A percentile compares a stretch with the other conserved stretches of the same genome.
Evolutionary conservation across 176 grass and related monocot genomes (phyloP).

Genomic region (Ampelocalamus luodianensis): DNA sequence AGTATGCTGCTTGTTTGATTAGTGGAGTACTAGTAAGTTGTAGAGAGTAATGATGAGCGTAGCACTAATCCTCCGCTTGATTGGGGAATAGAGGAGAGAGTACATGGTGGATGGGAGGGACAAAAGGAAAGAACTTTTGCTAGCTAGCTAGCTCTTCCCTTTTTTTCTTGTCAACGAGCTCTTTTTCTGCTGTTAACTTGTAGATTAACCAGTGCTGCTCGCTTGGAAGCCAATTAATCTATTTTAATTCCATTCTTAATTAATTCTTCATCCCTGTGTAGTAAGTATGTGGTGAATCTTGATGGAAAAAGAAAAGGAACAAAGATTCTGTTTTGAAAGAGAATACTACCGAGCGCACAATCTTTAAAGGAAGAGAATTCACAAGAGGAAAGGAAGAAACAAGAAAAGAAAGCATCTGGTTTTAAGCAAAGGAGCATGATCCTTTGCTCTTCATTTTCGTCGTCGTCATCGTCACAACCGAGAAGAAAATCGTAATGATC

Average conservation of each 20-base stretch:
- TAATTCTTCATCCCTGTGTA: neutral
- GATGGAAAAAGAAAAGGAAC: too few relatives aligned
- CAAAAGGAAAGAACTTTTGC: constrained; percentile 21
- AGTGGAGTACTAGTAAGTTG: neutral
- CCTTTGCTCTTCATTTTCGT: neutral
- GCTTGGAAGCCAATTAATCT: neutral
- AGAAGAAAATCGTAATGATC: constrained; percentile 29
- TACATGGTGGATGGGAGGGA: constrained; percentile 4
- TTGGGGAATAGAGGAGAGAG: constrained; percentile 13
- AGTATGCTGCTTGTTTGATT: neutral
- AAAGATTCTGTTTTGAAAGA: constrained; percentile 34
- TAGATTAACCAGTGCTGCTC: neutral
- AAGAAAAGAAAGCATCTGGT: constrained; percentile 13
- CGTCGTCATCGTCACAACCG: neutral
- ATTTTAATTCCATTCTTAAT: neutral
- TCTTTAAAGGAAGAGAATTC: constrained; percentile 13
- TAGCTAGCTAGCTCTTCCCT: neutral
- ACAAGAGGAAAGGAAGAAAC: neutral
- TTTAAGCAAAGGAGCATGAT: constrained; percentile 44
- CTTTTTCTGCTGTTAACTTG: neutral
- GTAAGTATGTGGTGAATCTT: neutral
- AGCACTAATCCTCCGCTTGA: constrained; percentile 30
- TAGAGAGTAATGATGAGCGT: constrained; percentile 25
- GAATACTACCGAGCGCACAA: constrained; percentile 24
- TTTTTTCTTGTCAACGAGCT: neutral